Percentiles rank a stretch among this genome's conserved stretches.
Conservation (phyloP, 2,329 filamentous ascomycete species). For the Aspergillus alliaceus region DNA sequence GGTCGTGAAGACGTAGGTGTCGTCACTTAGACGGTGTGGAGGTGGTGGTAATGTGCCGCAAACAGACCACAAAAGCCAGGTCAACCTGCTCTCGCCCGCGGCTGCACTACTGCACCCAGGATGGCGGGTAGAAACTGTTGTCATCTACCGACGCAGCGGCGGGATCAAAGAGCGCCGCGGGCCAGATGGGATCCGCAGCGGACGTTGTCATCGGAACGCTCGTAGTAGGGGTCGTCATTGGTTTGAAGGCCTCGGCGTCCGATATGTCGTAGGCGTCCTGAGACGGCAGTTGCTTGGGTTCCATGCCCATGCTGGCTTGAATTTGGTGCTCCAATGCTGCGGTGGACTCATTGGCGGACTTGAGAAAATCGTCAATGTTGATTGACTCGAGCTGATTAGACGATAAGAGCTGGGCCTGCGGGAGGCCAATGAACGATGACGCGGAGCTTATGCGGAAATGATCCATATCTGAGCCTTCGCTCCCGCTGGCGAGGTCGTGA, state of each 20-base stretch:
- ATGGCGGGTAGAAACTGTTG: constrained; percentile 25
- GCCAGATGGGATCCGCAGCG: constrained; percentile 34
- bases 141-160: constrained; percentile 31
- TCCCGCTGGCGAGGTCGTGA: constrained; percentile 42
- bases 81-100: constrained; percentile 8
- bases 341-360: constrained; percentile 42
- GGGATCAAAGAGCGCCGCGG: constrained; percentile 33
- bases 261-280: constrained; percentile 32
- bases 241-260: constrained; percentile 23
- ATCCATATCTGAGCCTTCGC: constrained; percentile 43
- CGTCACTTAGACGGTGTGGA: constrained; percentile 37
- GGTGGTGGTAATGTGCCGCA: constrained; percentile 39
- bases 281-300: constrained; percentile 31
- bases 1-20: constrained; percentile 37
- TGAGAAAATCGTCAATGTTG: constrained; percentile 46
- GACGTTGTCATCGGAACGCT: constrained; percentile 25
- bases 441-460: constrained; percentile 44
- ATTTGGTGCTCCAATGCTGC: constrained; percentile 42
- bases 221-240: constrained; percentile 18
- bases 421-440: constrained; percentile 43
- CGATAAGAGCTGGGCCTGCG: constrained; percentile 42
- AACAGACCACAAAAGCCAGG: constrained; percentile 24
- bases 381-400: constrained; percentile 42
- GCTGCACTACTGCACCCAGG: constrained; percentile 30
- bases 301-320: constrained; percentile 38